phyloP scores from a whole-genome alignment of 208 protist species.

The Trichomonas tenax region DNA sequence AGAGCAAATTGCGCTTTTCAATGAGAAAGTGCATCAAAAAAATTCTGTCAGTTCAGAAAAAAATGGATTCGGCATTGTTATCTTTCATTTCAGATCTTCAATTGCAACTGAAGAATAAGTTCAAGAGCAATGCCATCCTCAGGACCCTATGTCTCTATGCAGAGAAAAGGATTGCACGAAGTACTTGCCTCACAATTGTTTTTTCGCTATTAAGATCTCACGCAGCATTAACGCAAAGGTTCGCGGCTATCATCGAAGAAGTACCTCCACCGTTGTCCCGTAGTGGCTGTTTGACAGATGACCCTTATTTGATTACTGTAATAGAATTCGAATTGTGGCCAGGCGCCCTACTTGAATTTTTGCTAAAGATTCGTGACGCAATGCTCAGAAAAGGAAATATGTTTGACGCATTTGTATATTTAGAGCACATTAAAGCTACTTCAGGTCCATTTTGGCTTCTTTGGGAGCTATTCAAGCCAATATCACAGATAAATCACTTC shows the following conservation, averaged over 20 bases:
- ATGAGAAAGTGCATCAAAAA: too few relatives aligned
- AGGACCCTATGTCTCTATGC: background rate
- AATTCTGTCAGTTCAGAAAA: too few relatives aligned
- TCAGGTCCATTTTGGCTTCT: constrained; percentile 13
- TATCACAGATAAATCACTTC: background rate
- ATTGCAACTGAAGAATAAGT: background rate
- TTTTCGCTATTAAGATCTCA: background rate
- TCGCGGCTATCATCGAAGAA: background rate
- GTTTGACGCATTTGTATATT: background rate
- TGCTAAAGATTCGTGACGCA: background rate
- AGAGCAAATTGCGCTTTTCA: too few relatives aligned
- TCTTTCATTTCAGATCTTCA: background rate
- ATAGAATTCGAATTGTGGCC: constrained; percentile 19
- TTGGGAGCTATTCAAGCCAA: constrained; percentile 5
- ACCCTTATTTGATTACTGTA: background rate
- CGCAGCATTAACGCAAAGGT: background rate
- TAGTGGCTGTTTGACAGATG: background rate
- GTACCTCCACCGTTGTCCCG: background rate
- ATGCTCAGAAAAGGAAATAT: background rate
- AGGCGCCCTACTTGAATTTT: background rate
- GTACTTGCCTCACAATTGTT: background rate
- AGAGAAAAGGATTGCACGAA: background rate
- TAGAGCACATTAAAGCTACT: background rate
- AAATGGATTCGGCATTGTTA: background rate
- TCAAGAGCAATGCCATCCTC: background rate